These are phyloP conservation scores for Sporothrix pseudoabietina DNA, from an alignment of 2,329 filamentous ascomycete genomes.

Conservation along the genomic window DNA sequence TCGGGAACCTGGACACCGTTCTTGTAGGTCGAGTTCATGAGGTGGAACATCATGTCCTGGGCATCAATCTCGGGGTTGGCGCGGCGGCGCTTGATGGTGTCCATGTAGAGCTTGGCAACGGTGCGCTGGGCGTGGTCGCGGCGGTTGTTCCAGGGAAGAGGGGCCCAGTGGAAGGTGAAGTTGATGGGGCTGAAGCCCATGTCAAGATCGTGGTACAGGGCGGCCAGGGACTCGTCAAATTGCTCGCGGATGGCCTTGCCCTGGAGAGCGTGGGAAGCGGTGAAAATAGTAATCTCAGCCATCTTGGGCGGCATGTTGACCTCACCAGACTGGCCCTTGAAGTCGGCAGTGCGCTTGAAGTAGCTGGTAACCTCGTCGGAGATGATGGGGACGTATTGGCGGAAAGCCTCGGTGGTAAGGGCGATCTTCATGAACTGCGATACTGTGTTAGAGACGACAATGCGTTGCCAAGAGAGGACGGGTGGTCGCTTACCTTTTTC, in stretches of 20 bases:
- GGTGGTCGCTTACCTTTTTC: conserved; percentile 64
- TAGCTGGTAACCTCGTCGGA: conserved; percentile 68
- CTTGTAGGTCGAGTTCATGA: conserved; percentile 78
- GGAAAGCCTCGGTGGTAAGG: conserved; percentile 65
- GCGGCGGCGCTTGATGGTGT: conserved; percentile 68
- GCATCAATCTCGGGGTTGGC: conserved; percentile 50
- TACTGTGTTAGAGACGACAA: not conserved
- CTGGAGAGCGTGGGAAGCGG: conserved; percentile 74
- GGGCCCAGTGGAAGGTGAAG: conserved; percentile 78
- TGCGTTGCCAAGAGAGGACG: conserved; percentile 25
- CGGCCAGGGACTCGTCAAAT: conserved; percentile 71
- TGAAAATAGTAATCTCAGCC: conserved; percentile 79
- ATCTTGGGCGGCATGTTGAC: conserved; percentile 68
- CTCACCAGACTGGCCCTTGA: conserved; percentile 62
- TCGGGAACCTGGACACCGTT: conserved; percentile 69
- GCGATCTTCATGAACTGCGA: conserved; percentile 69
- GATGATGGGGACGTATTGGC: conserved; percentile 70
- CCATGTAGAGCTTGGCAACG: conserved; percentile 73
- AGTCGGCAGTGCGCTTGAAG: conserved; percentile 56
- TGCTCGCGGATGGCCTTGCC: conserved; percentile 73
- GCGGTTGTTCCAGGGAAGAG: conserved; percentile 73
- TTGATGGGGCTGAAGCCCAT: conserved; percentile 79
- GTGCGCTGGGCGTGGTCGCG: conserved; percentile 73
- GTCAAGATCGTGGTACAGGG: conserved; percentile 78
- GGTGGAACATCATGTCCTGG: conserved; percentile 75